Base-by-base conservation (phyloP, 495 filamentous ascomycete genomes). In the Penicillium cosmopolitanum region DNA sequence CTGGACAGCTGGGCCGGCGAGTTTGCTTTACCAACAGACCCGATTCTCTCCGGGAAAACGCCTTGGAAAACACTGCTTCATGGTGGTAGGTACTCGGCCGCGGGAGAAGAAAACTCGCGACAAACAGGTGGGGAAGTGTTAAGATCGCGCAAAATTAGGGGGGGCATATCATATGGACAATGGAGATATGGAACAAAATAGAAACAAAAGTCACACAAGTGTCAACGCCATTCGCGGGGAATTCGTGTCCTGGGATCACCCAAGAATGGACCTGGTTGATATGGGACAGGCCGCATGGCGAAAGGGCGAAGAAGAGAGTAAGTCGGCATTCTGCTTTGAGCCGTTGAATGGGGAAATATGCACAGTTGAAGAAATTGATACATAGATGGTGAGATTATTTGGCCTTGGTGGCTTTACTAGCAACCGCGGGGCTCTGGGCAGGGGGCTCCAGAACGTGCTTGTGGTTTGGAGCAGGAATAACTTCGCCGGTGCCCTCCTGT, bases 381-480 rank as follows among this genome's bases (percentile, higher is more conserved):
- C 63, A 66, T 43, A 38, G 28, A 69, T 60, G 56, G 61, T 54
- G 57, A 66, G 46, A 63, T 67, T 62, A 70, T 57, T 69, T 70
- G 19, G 61, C 70, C 61, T 77, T 77, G 67, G 58, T 33, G 13
- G 53, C 73, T 67, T 79, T 81, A 60, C 76, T 80, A 43, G 77
- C 59, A 53, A 80, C 68, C 8, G 81, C 69, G 40, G 72, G 67
- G 56, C 69, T 73, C 8, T 76, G 62, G 11, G 77, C 74, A 11
- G 83, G 84, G 38, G 86, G 85, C 65, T 87, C 85, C 48, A 89
- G 71, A 33, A 85, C 78, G 63, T 91, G 88, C 3, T 78, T 76
- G 68, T 91, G 88, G 28, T 78, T 80, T 16, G 73, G 66, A n/a
- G 80, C 83, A 44, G 73, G 78, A 53, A 80, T 66, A 48, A 89